Evolutionary conservation across 768 basidiomycete genomes (phyloP), one percentile per base, ranked within the genome.

Genomic region (Lactarius vividus): DNA sequence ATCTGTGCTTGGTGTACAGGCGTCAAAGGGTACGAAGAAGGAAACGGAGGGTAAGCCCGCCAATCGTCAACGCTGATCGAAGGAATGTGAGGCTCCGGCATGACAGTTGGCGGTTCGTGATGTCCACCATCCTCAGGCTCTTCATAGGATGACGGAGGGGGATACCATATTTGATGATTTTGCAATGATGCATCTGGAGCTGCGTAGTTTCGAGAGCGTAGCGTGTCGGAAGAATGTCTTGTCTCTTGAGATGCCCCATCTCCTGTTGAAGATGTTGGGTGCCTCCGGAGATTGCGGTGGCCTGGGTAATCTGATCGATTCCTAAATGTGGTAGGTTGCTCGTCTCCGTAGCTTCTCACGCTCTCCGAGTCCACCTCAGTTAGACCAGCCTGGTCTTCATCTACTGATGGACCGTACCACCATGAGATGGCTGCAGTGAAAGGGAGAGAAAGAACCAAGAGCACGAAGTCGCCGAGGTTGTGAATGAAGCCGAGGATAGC

Each of bases 21-120:
- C 16, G 88, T 90, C 0, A 88, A 80, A 10, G 89, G 89, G 71
- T 92, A 92, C 39, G 90, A 90, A 5, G 90, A 85, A 35, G 90
- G 90, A 60, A 91, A 87, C 20, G 86, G 79, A 15, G 89, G 89
- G 70, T 91, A 92, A 72, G 83, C 78, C 63, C 87, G 77, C 88
- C 88, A 91, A 69, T 91, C 88, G 46, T 88, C 49, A 35, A 66
- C 63, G 31, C 39, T 37, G 33, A 63, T 46, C 9, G 65, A 52
- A 44, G 62, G 44, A 13, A 65, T 23, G 35, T 31, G 23, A n/a
- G 69, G 44, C 53, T 63, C 42, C 39, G 64, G 46, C 66, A 72
- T 64, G 42, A 42, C 44, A 44, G 66, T 54, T 9, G 63, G 39
- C 9, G 62, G 61, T 13, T 52, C 73, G 37, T 70, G 52, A 18